Base-by-base conservation (phyloP, 73 alveolate genomes). In the Tetrahymena thermophila region DNA sequence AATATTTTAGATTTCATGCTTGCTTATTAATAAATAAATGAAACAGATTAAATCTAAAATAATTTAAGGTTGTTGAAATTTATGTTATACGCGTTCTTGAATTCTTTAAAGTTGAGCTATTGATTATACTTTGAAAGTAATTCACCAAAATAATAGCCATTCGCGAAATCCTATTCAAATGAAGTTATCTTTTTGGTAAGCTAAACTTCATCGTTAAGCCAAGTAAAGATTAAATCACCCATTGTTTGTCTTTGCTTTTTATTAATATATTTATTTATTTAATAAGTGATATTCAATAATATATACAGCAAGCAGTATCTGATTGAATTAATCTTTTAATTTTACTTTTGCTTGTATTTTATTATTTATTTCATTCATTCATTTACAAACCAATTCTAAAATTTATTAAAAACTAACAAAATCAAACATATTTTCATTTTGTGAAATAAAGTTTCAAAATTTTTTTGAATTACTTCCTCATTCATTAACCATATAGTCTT, bases 111-210 rank as follows among this genome's bases (percentile, higher is more conserved):
- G 94, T 99, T 98, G 84, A 98, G 97, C 96, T 98, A 95, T 96
- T 99, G 98, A 93, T 98, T 99, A 96, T 98, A 99, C 96, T 98
- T 98, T 93, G 98, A 98, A 85, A 99, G 98, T 15, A 99, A 98
- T 93, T 98, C 99, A 19, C 99, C 99, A 71, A 99, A 97, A 35
- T 98, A 97, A 97, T 98, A 99, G 35, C 99, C 99, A 94, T 99
- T 99, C 16, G 99, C 96, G 95, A 99, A 99, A 96, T 99, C 99
- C 89, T 98, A 96, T 96, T 99, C 99, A 96, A 99, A 98, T 85
- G 98, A 98, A 37, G 97, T 97, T 25, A 99, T 99, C 94, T 98
- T 97, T 97, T 94, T 93, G 8, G 98, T 93, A 40, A 99, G 96
- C 94, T 98, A 98, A 35, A 98, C 97, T 71, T 98, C 99, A 58